phyloP scores from a whole-genome alignment of 768 basidiomycete species.

The Suillus discolor region DNA sequence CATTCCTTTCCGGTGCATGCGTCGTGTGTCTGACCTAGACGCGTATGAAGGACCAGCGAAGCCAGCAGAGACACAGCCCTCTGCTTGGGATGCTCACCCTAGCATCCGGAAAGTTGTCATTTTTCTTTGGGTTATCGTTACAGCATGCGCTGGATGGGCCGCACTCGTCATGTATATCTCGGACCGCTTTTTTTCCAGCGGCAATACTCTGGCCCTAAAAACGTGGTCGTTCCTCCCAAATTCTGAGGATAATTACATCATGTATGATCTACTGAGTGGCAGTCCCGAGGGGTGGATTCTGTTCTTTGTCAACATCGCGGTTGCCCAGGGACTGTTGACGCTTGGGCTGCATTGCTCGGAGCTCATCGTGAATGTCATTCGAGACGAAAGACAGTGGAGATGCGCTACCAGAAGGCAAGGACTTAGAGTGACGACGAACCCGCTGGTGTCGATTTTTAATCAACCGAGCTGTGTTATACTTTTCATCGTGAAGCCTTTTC shows the following conservation, averaged over 20 bases:
- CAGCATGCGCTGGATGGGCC: conserved; percentile 26
- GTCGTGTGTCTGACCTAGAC: conserved; percentile 16
- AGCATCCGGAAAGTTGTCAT: conserved; percentile 23
- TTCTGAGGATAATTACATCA: conserved; percentile 12
- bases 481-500: conserved; percentile 24
- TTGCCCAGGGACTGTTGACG: conserved; percentile 31
- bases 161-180: conserved; percentile 10
- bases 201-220: too few species aligned
- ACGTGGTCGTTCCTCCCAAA: conserved; percentile 31
- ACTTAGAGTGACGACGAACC: conserved; percentile 18
- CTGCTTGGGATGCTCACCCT: conserved; percentile 30
- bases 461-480: conserved; percentile 17
- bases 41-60: conserved; percentile 13
- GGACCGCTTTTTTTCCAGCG: too few species aligned
- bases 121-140: conserved; percentile 26
- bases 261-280: conserved; percentile 18
- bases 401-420: conserved; percentile 23
- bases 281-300: conserved; percentile 26
- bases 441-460: conserved; percentile 25
- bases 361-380: conserved; percentile 29
- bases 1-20: conserved; percentile 28
- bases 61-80: conserved; percentile 24
- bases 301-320: conserved; percentile 27
- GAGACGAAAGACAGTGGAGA: conserved; percentile 31
- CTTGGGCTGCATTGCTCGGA: conserved; percentile 31